Conservation (phyloP, 2,329 filamentous ascomycete species). For the Aureobasidium mangrovei region DNA sequence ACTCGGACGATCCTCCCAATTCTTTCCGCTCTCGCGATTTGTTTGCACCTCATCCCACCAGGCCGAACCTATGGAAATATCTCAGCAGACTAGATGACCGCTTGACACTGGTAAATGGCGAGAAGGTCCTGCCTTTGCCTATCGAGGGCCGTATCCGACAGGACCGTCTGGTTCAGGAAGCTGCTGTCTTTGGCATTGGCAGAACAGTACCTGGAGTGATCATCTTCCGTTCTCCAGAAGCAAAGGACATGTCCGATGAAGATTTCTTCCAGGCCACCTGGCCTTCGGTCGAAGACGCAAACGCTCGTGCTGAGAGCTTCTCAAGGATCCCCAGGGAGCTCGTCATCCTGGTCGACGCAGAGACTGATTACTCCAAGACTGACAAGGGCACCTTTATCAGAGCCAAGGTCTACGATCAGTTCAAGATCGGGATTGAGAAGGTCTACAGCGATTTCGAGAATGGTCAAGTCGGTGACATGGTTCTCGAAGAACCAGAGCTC, state of each 20-base stretch:
- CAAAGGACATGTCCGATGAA: slow-evolving; percentile 32
- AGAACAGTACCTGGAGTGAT: slow-evolving; percentile 45
- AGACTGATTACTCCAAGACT: slow-evolving; percentile 41
- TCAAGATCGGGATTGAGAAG: slow-evolving; percentile 39
- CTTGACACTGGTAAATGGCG: slow-evolving; percentile 41
- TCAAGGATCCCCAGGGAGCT: slow-evolving; percentile 46
- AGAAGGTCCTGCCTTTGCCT: slow-evolving; percentile 41
- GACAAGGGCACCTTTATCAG: slow-evolving; percentile 52
- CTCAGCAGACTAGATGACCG: slow-evolving; percentile 39
- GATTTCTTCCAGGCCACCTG: slow-evolving; percentile 42
- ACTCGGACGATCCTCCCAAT: slow-evolving; percentile 35
- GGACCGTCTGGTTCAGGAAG: slow-evolving; percentile 45
- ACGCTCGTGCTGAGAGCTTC: slow-evolving; percentile 43
- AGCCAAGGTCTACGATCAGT: slow-evolving; percentile 42
- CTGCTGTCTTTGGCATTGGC: slow-evolving; percentile 49
- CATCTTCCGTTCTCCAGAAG: slow-evolving; percentile 41
- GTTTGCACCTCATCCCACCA: slow-evolving; percentile 38
- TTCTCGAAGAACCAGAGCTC: slow-evolving; percentile 25
- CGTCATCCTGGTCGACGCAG: slow-evolving; percentile 40
- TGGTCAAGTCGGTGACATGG: slow-evolving; percentile 15
- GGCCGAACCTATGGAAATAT: slow-evolving; percentile 40
- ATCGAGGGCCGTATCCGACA: slow-evolving; percentile 49
- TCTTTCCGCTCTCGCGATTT: slow-evolving; percentile 44
- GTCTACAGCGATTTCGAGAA: slow-evolving; percentile 31
- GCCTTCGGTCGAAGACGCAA: slow-evolving; percentile 44